These are phyloP conservation scores for California macrophylla DNA, from an alignment of 441 rosid genomes.

Conservation along the genomic window DNA sequence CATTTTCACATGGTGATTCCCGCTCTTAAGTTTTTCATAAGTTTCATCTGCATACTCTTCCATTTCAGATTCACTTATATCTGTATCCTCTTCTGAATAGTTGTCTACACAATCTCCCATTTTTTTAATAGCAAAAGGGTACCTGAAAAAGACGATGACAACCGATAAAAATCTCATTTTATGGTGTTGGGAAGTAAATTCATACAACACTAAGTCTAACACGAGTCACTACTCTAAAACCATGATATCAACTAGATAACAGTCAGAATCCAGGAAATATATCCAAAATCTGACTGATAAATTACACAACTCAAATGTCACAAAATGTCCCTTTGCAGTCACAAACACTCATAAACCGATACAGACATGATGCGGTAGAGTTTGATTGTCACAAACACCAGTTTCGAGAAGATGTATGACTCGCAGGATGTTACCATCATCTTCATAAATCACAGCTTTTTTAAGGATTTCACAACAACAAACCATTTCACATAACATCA, in stretches of 20 bases:
- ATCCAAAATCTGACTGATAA: background rate
- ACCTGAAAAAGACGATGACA: constrained; percentile 1
- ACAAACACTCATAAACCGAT: background rate
- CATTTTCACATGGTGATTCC: constrained; percentile 39
- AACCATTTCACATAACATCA: background rate
- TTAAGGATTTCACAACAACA: background rate
- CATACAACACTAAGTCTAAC: background rate
- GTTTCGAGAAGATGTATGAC: too few relatives aligned
- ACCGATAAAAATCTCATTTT: background rate
- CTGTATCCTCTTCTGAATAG: constrained; percentile 36
- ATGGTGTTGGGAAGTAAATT: background rate
- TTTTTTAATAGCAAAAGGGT: background rate
- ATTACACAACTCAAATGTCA: background rate
- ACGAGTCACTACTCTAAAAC: background rate
- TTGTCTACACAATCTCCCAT: constrained; percentile 28
- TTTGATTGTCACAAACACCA: background rate
- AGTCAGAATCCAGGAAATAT: background rate
- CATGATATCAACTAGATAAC: background rate
- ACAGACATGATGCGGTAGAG: background rate
- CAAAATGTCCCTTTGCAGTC: background rate
- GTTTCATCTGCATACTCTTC: constrained; percentile 34
- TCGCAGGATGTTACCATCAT: background rate
- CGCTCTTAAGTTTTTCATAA: constrained; percentile 59
- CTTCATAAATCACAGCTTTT: background rate
- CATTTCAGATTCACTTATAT: constrained; percentile 49